Conservation (phyloP, 257 asterid genomes). For the Petrea volubilis region DNA sequence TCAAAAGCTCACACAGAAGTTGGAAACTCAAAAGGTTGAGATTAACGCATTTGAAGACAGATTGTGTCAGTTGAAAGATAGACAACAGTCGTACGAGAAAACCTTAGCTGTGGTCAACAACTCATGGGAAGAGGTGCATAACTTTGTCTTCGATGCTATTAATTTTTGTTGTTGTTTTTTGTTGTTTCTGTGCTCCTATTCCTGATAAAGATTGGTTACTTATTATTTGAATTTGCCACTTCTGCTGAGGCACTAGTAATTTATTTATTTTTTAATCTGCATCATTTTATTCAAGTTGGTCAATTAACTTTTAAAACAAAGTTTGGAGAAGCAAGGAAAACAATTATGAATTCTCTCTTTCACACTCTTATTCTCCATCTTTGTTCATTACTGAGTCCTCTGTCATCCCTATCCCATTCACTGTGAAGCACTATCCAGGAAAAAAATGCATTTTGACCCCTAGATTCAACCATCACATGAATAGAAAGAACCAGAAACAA, state of each 20-base stretch:
- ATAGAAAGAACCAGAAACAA: not conserved
- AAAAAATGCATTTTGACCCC: not conserved
- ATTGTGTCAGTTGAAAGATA: slow-evolving; percentile 50
- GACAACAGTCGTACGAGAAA: slow-evolving; percentile 60
- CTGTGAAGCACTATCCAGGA: not conserved
- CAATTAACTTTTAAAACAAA: not conserved
- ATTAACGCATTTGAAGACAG: slow-evolving; percentile 57
- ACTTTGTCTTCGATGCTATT: slow-evolving; percentile 3
- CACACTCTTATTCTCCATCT: slow-evolving; percentile 1
- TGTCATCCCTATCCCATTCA: not conserved
- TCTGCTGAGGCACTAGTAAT: not conserved
- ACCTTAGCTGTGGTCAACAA: slow-evolving; percentile 48
- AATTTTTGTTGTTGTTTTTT: not conserved
- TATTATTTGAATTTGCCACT: not conserved
- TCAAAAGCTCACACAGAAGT: slow-evolving; percentile 85
- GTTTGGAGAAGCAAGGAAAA: not conserved
- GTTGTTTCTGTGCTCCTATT: not conserved
- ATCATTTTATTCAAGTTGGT: not conserved
- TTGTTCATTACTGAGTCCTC: slow-evolving; percentile 13
- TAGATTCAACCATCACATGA: not conserved
- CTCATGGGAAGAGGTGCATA: slow-evolving; percentile 76
- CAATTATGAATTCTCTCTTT: not conserved
- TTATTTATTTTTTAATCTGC: slow-evolving; percentile 2
- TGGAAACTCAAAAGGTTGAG: slow-evolving; percentile 90
- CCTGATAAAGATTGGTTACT: not conserved